phyloP scores from a whole-genome alignment of 2,329 filamentous ascomycete genomes.

The Stachybotrys chartarum region DNA sequence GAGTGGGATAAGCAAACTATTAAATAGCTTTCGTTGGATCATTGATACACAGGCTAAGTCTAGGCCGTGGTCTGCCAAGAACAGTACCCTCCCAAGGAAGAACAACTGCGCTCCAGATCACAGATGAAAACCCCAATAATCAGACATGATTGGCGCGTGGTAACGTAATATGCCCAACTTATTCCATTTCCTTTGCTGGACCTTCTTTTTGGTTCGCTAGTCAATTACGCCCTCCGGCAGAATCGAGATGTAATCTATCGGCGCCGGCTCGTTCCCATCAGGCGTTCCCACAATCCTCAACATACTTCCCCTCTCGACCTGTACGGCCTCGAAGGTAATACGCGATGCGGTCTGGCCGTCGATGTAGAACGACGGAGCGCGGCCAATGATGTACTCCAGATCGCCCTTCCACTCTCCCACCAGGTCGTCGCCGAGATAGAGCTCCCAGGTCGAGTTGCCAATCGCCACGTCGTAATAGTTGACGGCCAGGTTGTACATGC shows the following conservation, averaged over 20 bases:
- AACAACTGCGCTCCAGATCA: too few relatives aligned
- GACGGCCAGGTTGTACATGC: constrained; percentile 55
- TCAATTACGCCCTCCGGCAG: constrained; percentile 52
- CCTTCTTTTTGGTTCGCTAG: constrained; percentile 18
- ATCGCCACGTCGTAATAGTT: constrained; percentile 59
- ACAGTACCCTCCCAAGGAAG: too few relatives aligned
- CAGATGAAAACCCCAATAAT: too few relatives aligned
- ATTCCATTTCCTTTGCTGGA: too few relatives aligned
- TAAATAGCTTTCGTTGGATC: too few relatives aligned
- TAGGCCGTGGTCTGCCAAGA: too few relatives aligned
- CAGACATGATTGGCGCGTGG: too few relatives aligned
- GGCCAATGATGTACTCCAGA: constrained; percentile 50
- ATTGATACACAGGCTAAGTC: too few relatives aligned
- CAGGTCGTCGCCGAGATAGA: constrained; percentile 43
- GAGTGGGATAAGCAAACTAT: too few relatives aligned
- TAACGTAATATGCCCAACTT: too few relatives aligned
- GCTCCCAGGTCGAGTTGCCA: constrained; percentile 48
- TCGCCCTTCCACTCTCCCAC: constrained; percentile 55
- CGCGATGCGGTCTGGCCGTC: constrained; percentile 60
- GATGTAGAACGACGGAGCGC: constrained; percentile 49
- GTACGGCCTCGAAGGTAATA: constrained; percentile 47
- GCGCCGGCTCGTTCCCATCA: constrained; percentile 55
- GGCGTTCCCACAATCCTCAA: constrained; percentile 50
- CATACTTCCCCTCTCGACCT: constrained; percentile 41
- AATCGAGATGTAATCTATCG: constrained; percentile 60